Base-by-base conservation (phyloP, 768 basidiomycete genomes). In the Tulasnella sp. region DNA sequence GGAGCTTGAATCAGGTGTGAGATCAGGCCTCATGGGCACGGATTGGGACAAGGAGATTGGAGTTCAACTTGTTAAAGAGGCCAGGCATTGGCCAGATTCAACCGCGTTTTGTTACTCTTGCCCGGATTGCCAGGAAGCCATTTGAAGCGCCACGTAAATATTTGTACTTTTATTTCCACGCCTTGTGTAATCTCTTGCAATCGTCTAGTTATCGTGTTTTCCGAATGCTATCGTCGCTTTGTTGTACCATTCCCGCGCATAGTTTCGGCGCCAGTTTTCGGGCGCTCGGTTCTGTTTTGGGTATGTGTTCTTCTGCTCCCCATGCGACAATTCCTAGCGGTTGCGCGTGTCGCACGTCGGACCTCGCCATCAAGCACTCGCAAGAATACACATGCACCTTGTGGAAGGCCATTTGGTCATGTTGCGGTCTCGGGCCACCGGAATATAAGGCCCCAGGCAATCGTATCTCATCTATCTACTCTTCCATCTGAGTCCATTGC, bases 401-500 rank as follows among this genome's bases (percentile, higher is more conserved):
- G 28, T 69, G 64, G 64, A 69, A 69, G 64, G 64, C 16, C 64
- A 69, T 69, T 69, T 69, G 64, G 64, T 69, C 64, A 69, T 69
- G 64, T 69, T 69, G 64, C 64, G 64, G 64, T 28, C 31, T 31
- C 64, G 28, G 64, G 34, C 16, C 64, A 9, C 34, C 64, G 64
- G 4, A 8, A 7, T 69, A 69, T 69, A 69, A 69, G 14, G 64
- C 64, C 64, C 31, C 64, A 14, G 28, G 28, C 64, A 69, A 69
- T 69, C 64, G 64, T 28, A 69, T 69, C 64, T 69, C 31, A 69
- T 69, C 64, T 69, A 69, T 69, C 64, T 28, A 69, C 64, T 7
- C 64, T 69, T 69, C 64, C 64, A 69, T 69, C 64, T 69, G 64
- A 69, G 64, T 69, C 64, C 14, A 18, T 37, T 69, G 34, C 64